Evolutionary conservation across 73 alveolate genomes (phyloP).

Genomic region (Tetrahymena borealis): DNA sequence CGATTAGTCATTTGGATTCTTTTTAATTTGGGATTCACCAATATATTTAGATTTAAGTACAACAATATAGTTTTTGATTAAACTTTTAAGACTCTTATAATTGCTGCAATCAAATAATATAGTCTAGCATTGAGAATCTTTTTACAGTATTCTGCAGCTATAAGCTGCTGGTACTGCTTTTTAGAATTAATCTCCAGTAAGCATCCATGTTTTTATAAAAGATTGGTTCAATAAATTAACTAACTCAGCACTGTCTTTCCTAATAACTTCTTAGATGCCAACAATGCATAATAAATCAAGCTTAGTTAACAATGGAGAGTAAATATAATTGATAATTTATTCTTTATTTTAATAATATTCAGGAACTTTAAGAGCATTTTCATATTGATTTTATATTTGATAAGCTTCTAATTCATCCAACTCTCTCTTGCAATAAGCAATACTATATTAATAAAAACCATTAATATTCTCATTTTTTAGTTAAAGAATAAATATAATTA

Average conservation of each 20-base stretch:
- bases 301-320: neutral
- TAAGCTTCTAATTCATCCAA: neutral
- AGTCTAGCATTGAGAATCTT: neutral
- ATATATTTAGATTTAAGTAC: neutral
- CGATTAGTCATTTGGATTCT: neutral
- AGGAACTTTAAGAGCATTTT: neutral
- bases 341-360: neutral
- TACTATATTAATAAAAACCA: neutral
- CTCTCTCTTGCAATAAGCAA: neutral
- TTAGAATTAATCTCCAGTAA: conserved; percentile 31
- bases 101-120: neutral
- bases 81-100: neutral
- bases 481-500: neutral
- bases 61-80: neutral
- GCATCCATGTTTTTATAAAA: conserved; percentile 1
- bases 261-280: conserved; percentile 23
- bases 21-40: neutral
- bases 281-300: neutral
- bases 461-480: neutral
- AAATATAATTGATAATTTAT: neutral
- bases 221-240: conserved; percentile 11
- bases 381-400: neutral
- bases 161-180: conserved; percentile 31
- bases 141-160: neutral
- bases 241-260: conserved; percentile 3